Evolutionary conservation across 2,329 filamentous ascomycete species (phyloP), one percentile per base, ranked within the genome.

Genomic region (Ascochyta rabiei): DNA sequence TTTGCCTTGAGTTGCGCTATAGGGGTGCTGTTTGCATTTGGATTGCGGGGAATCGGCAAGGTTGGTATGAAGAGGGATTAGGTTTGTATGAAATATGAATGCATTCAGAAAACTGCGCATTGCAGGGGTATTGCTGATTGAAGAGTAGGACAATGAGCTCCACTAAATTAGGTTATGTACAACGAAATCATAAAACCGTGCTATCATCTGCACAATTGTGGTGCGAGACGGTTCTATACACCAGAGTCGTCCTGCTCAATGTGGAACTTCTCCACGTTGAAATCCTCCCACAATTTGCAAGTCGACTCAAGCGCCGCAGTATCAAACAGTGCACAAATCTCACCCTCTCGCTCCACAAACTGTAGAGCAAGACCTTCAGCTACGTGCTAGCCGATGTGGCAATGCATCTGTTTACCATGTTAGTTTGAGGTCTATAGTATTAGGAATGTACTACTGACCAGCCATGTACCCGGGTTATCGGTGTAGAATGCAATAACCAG

Each of bases 321-420:
- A 16, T 55, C 19, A 1, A 55, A 2, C 9, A 49, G 16, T 2
- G 52, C 40, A 24, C 39, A 0, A 6, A 51, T 46, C n/a, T 39
- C 60, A 45, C 66, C 63, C 50, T 78, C 75, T 23, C 66, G 58
- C 63, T 81, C 83, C 1, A 84, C 58, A 62, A 84, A 82, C 62
- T 84, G 80, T 15, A 83, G 73, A 2, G 76, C 78, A 18, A 87
- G 75, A 26, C 84, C 85, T 75, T 84, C 82, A 66, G 79, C 79
- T 18, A 86, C 58, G 64, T 88, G 85, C 84, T 66, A 72, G 4
- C 65, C 68, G 34, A 71, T 71, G 40, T 72, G 68, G 54, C 68
- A 71, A 48, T 70, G 67, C 61, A 71, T 68, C 21, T 54, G 10
- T 31, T 16, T 2, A 7, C 3, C 8, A 18, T 18, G n/a, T 50